Conservation (phyloP, 1,284 basidiomycete genomes). For the Lignosus rhinocerotis region DNA sequence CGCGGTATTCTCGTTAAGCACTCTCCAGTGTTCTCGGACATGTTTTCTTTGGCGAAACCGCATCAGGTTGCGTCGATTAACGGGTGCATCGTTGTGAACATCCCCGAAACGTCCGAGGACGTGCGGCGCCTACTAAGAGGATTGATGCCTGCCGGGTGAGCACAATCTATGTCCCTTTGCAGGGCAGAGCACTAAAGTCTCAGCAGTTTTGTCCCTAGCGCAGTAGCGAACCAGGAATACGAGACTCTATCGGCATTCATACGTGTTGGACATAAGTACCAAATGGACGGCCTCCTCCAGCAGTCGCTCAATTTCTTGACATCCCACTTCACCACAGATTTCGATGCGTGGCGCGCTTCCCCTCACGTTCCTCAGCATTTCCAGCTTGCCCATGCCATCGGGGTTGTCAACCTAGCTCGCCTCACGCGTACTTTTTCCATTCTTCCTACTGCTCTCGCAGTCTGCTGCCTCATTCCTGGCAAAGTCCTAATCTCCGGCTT, state of each 20-base stretch:
- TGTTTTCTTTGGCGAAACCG: constrained; percentile 21
- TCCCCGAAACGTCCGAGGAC: constrained; percentile 7
- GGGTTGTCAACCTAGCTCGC: neutral
- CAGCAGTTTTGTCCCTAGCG: neutral
- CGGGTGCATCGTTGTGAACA: constrained; percentile 4
- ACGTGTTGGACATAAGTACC: constrained; percentile 4
- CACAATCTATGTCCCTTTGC: no score
- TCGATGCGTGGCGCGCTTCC: neutral
- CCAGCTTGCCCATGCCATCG: neutral
- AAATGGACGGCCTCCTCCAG: neutral
- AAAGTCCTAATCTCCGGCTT: neutral
- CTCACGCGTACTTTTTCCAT: neutral
- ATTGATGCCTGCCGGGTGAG: neutral
- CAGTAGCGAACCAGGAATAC: neutral
- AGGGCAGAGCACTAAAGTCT: neutral
- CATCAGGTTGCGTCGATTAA: neutral
- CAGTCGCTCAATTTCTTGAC: neutral
- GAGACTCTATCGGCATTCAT: neutral
- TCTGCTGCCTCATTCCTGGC: neutral
- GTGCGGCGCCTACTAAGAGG: neutral
- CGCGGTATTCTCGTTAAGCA: constrained; percentile 17
- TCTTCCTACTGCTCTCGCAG: neutral
- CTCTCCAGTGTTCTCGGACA: constrained; percentile 24
- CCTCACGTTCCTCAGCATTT: neutral
- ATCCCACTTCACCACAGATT: neutral